These are phyloP conservation scores for Pseudophaeomoniella oleicola DNA, from an alignment of 2,329 filamentous ascomycete species.

Conservation along the genomic window DNA sequence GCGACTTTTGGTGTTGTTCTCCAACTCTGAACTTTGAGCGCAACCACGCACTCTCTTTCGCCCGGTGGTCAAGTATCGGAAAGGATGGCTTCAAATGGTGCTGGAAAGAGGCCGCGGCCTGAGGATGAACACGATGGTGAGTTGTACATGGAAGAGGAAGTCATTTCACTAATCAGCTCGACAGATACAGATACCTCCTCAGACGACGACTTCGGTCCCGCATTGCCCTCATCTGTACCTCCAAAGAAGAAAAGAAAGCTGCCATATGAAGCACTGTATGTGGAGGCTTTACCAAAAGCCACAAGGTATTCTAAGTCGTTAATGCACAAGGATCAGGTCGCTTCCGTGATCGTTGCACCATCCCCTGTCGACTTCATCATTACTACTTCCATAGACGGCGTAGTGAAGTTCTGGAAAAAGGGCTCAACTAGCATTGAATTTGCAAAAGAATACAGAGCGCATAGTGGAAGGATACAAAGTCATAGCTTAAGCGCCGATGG, in stretches of 20 bases:
- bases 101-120: background rate
- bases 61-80: background rate
- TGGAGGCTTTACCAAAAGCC: constrained; percentile 73
- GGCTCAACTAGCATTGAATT: constrained; percentile 81
- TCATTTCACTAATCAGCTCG: too few species aligned
- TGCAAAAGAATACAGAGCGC: constrained; percentile 92
- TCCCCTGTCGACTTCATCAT: constrained; percentile 79
- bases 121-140: too few species aligned
- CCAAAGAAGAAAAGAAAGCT: constrained; percentile 88
- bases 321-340: constrained; percentile 95
- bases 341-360: constrained; percentile 77
- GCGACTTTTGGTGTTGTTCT: background rate
- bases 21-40: background rate
- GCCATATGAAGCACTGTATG: constrained; percentile 87
- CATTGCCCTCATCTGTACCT: constrained; percentile 63
- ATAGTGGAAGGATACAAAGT: constrained; percentile 68
- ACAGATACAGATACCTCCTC: constrained; percentile 48
- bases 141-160: too few species aligned
- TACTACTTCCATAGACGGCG: constrained; percentile 84
- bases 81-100: background rate
- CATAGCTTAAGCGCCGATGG: constrained; percentile 82
- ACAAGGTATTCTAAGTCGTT: constrained; percentile 82
- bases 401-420: constrained; percentile 99
- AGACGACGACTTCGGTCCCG: constrained; percentile 85
- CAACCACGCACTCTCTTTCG: too few species aligned